Evolutionary conservation across 495 filamentous ascomycete genomes (phyloP).

Genomic region (Thozetella sp.): DNA sequence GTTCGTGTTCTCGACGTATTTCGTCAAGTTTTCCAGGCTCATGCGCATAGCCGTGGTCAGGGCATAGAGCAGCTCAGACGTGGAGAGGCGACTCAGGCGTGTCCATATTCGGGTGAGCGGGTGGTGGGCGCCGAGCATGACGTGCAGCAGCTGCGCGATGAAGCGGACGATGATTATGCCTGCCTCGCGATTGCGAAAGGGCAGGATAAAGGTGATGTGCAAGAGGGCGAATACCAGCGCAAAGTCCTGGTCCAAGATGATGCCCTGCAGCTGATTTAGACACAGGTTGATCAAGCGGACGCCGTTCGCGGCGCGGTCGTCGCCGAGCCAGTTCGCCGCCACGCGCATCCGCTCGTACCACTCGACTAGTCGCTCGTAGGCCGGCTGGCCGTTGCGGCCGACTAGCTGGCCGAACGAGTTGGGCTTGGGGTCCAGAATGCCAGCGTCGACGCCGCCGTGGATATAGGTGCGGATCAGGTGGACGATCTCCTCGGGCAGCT

Average conservation of each 20-base stretch:
- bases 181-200: conserved; percentile 4
- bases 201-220: conserved; percentile 12
- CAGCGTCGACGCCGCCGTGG: conserved; percentile 23
- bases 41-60: conserved; percentile 11
- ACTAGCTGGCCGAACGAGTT: conserved; percentile 8
- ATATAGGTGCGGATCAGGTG: conserved; percentile 30
- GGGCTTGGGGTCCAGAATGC: conserved; percentile 22
- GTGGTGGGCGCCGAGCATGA: conserved; percentile 14
- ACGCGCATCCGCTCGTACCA: conserved; percentile 16
- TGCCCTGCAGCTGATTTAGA: conserved; percentile 14
- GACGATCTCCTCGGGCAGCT: conserved; percentile 29
- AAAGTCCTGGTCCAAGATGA: conserved; percentile 19
- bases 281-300: conserved; percentile 16
- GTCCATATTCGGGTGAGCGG: conserved; percentile 14
- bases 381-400: conserved; percentile 12
- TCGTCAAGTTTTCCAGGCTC: conserved; percentile 13
- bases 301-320: conserved; percentile 7
- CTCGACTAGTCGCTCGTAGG: conserved; percentile 9
- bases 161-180: conserved; percentile 11
- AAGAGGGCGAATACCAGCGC: conserved; percentile 13
- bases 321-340: conserved; percentile 10
- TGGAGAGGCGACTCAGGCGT: conserved; percentile 9
- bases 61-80: conserved; percentile 6
- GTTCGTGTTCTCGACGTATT: not conserved
- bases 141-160: conserved; percentile 12